phyloP scores from a whole-genome alignment of 306 rosid genomes.

The Glycyrrhiza uralensis region DNA sequence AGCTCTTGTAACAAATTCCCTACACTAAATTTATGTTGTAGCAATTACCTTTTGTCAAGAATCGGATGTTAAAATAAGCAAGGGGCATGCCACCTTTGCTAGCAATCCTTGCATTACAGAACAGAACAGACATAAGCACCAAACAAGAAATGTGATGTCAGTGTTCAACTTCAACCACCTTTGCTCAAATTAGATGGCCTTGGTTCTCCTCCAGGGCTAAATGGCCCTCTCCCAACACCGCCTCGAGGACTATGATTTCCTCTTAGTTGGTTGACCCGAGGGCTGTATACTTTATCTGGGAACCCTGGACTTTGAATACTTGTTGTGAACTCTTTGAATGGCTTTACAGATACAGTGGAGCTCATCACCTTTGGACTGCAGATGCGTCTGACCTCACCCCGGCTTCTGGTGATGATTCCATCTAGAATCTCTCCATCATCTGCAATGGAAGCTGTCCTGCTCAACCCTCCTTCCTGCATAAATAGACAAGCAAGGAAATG shows the following conservation, averaged over 20 bases:
- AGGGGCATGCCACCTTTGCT: conserved; percentile 17
- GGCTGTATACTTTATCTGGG: conserved; percentile 43
- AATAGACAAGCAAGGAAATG: background rate
- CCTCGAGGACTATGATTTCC: conserved; percentile 39
- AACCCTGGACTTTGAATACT: conserved; percentile 32
- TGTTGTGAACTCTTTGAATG: conserved; percentile 32
- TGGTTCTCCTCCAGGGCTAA: conserved; percentile 43
- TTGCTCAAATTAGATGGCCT: conserved; percentile 45
- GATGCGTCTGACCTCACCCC: conserved; percentile 59
- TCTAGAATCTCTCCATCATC: conserved; percentile 62
- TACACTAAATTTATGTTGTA: background rate
- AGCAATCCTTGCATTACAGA: conserved; percentile 13
- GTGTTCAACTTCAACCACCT: conserved; percentile 34
- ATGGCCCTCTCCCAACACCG: conserved; percentile 36
- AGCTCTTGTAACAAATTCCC: background rate
- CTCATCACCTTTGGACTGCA: conserved; percentile 49
- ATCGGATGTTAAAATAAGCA: conserved; percentile 18
- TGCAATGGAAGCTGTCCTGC: conserved; percentile 52
- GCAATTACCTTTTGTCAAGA: conserved; percentile 2
- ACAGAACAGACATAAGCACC: background rate
- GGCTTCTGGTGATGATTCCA: conserved; percentile 56
- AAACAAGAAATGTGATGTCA: background rate
- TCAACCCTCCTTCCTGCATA: conserved; percentile 49
- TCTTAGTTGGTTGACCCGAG: conserved; percentile 33
- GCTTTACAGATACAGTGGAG: conserved; percentile 35